Evolutionary conservation across 257 asterid species (phyloP).

Genomic region (Gardenia jasminoides): DNA sequence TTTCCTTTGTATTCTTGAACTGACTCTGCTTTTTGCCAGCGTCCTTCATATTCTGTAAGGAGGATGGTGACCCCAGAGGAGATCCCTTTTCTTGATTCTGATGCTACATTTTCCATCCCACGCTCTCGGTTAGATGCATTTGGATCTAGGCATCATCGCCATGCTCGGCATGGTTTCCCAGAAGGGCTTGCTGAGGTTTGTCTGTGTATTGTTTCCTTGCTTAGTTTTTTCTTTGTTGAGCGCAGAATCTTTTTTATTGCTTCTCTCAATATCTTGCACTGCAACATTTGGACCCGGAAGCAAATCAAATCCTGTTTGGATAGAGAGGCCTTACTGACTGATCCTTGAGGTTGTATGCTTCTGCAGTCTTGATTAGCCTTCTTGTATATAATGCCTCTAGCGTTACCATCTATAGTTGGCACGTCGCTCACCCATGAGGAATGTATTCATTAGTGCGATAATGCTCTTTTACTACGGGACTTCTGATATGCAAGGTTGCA

Average conservation of each 20-base stretch:
- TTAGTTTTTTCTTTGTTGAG: neutral
- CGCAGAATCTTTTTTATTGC: conserved; percentile 4
- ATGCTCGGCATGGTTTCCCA: conserved; percentile 33
- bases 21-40: conserved; percentile 24
- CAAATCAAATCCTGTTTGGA: neutral
- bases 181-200: conserved; percentile 54
- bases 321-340: neutral
- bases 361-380: neutral
- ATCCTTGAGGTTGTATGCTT: neutral
- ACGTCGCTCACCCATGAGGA: neutral
- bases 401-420: neutral
- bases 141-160: conserved; percentile 40
- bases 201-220: conserved; percentile 5
- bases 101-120: conserved; percentile 26
- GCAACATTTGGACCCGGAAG: neutral
- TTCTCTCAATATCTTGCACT: neutral
- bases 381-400: neutral
- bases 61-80: conserved; percentile 48
- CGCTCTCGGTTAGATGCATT: conserved; percentile 35
- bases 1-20: neutral
- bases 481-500: neutral
- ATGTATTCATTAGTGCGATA: neutral
- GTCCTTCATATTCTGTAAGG: conserved; percentile 38
- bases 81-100: conserved; percentile 37
- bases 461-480: neutral